These are phyloP conservation scores for Colletotrichum melonis DNA, from an alignment of 2,329 filamentous ascomycete species.

Conservation along the genomic window DNA sequence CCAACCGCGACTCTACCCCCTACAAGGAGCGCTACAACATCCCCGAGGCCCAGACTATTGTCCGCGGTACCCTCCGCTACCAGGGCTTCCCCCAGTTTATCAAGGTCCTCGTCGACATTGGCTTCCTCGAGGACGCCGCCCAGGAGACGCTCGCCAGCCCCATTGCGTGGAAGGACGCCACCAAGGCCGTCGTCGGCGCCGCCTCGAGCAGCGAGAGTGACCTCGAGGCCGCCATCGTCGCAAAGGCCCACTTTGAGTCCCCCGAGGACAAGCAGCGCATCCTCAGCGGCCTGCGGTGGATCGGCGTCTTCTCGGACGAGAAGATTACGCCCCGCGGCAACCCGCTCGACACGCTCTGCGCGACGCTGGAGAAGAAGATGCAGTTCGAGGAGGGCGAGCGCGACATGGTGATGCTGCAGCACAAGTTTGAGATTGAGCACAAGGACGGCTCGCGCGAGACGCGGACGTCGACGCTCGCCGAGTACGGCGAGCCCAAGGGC, in stretches of 20 bases:
- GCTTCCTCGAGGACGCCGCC: constrained; percentile 82
- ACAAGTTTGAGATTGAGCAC: constrained; percentile 86
- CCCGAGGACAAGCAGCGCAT: constrained; percentile 78
- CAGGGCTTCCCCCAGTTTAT: constrained; percentile 92
- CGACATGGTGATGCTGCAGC: constrained; percentile 84
- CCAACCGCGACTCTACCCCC: constrained; percentile 88
- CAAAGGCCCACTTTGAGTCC: constrained; percentile 79
- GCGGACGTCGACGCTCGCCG: constrained; percentile 81
- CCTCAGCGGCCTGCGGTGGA: constrained; percentile 78
- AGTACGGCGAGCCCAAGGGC: constrained; percentile 83
- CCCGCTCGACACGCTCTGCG: constrained; percentile 91
- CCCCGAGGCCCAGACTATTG: constrained; percentile 88
- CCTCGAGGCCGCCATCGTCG: constrained; percentile 77
- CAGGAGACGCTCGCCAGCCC: constrained; percentile 73
- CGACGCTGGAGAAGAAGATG: constrained; percentile 91
- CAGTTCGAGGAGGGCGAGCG: constrained; percentile 85
- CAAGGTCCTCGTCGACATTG: constrained; percentile 86
- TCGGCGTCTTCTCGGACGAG: constrained; percentile 74
- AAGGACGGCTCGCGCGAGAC: constrained; percentile 83
- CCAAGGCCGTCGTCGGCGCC: constrained; percentile 79
- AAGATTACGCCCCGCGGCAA: constrained; percentile 79
- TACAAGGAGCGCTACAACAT: constrained; percentile 93
- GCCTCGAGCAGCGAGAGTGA: constrained; percentile 74
- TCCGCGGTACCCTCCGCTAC: constrained; percentile 81
- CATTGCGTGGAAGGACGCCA: constrained; percentile 86